phyloP scores from a whole-genome alignment of 306 rosid species.

The Cicer yamashitae region DNA sequence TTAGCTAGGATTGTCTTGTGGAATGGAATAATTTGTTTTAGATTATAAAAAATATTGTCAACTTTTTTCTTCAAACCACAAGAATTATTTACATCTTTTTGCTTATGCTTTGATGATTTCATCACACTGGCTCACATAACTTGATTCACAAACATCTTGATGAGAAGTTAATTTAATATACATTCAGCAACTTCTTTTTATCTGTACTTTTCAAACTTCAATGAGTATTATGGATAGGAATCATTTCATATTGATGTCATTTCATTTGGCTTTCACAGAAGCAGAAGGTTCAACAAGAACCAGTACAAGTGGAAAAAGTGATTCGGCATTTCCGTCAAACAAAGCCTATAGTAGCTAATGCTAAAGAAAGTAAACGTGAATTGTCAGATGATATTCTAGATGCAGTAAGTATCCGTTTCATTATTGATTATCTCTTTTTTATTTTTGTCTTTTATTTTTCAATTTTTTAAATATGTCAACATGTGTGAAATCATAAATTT shows the following conservation, averaged over 20 bases:
- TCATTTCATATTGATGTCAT: conserved; percentile 26
- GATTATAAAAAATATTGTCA: neutral
- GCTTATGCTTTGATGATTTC: conserved; percentile 23
- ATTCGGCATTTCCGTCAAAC: conserved; percentile 76
- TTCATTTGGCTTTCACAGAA: conserved; percentile 61
- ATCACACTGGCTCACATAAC: conserved; percentile 7
- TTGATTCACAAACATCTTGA: conserved; percentile 15
- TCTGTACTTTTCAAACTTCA: conserved; percentile 26
- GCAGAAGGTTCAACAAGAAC: conserved; percentile 63
- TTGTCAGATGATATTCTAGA: conserved; percentile 66
- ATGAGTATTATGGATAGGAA: conserved; percentile 1
- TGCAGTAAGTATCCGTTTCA: conserved; percentile 61
- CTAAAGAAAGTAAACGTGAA: conserved; percentile 49
- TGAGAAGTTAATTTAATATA: conserved; percentile 25
- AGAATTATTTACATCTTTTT: conserved; percentile 16
- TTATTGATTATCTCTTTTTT: neutral
- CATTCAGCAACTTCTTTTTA: conserved; percentile 1
- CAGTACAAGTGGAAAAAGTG: conserved; percentile 54
- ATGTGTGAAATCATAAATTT: conserved; percentile 12
- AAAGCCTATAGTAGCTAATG: conserved; percentile 56
- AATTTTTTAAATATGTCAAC: neutral
- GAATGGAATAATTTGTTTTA: conserved; percentile 1
- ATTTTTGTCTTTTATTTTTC: neutral
- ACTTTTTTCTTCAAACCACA: conserved; percentile 15
- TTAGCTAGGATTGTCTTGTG: neutral